Base-by-base conservation (phyloP, 2,329 filamentous ascomycete genomes). In the Sclerotinia nivalis region DNA sequence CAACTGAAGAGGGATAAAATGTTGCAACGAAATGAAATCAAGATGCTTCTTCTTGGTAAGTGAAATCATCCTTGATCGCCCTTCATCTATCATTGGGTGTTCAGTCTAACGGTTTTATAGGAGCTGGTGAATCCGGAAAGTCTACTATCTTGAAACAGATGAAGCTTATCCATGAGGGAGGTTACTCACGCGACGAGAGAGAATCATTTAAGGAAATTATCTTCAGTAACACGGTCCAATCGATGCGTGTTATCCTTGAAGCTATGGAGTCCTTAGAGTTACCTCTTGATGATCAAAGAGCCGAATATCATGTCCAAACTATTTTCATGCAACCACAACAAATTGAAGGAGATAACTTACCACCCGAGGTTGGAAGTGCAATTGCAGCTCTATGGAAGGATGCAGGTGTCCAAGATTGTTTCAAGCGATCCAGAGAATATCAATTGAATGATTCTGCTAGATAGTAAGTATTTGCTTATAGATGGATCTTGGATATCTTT, bases 1-100 rank as follows among this genome's bases (percentile, higher is more conserved):
- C 95, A 98, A 86, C 86, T 98, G 81, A 98, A 97, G 89, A 89
- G 93, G 82, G 96, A 99, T 81, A 96, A 97, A 84, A 92, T 98
- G 92, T 91, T 97, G 87, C 94, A 97, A 85, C 91, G 95, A 79
- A 99, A 99, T 78, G 96, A 99, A 84, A 99, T 99, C 86, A 99
- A 99, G 89, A 98, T 99, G 96, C 87, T 99, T 78, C 88, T 99
- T 79, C 90, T 99, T 79, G 96, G 96, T 97, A 88, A 80, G 90
- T 86, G 34, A n/a, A 9, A 49, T 18, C 37, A 6, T 22, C 66
- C 45, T 18, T 34, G 6, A 37, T 22, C 47, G 40, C 6, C 3
- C 45, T 71, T 75, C 47, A 22, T 58, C 13, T 18, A 20, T 34
- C n/a, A 47, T 47, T 40, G 43, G 5, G n/a, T n/a, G 20, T 7